Percentiles rank a stretch among this genome's conserved stretches.
phyloP scores from a whole-genome alignment of 1,284 basidiomycete genomes.

The Tylopilus sp. region DNA sequence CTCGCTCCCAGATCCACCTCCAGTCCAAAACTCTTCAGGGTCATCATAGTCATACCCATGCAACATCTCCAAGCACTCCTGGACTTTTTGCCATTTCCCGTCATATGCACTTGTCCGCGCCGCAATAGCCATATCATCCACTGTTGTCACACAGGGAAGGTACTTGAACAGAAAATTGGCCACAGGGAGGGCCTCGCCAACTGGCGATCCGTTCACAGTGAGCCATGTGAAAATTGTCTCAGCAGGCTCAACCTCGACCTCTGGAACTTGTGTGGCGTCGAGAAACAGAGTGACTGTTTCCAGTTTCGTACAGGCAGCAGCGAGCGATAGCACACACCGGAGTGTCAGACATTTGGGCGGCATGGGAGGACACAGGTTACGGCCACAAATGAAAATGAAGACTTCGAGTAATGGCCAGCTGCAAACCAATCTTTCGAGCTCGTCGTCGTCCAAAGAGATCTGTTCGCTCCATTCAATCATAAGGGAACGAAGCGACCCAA shows the following conservation, averaged over 20 bases:
- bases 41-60: background rate
- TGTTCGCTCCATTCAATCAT: slow-evolving; percentile 15
- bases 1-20: no score
- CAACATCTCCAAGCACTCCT: background rate
- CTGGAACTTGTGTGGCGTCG: slow-evolving; percentile 16
- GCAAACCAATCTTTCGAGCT: slow-evolving; percentile 8
- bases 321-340: slow-evolving; percentile 11
- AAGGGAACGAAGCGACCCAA: slow-evolving; percentile 4
- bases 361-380: slow-evolving; percentile 6
- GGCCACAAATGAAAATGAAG: slow-evolving; percentile 9
- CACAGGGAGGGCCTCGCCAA: slow-evolving; percentile 10
- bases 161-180: slow-evolving; percentile 14
- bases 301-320: slow-evolving; percentile 5
- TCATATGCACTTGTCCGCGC: slow-evolving; percentile 1
- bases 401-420: slow-evolving; percentile 11
- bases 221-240: slow-evolving; percentile 1
- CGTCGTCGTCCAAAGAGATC: slow-evolving; percentile 13
- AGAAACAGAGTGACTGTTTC: slow-evolving; percentile 6
- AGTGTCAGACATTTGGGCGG: slow-evolving; percentile 15
- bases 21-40: background rate
- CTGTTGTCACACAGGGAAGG: slow-evolving; percentile 6
- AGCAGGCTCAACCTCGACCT: background rate
- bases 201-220: slow-evolving; percentile 13
- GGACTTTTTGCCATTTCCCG: slow-evolving; percentile 1
- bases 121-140: slow-evolving; percentile 7